These are phyloP conservation scores for Porogramme epimiltina DNA, from an alignment of 1,284 basidiomycete species.

Conservation along the genomic window DNA sequence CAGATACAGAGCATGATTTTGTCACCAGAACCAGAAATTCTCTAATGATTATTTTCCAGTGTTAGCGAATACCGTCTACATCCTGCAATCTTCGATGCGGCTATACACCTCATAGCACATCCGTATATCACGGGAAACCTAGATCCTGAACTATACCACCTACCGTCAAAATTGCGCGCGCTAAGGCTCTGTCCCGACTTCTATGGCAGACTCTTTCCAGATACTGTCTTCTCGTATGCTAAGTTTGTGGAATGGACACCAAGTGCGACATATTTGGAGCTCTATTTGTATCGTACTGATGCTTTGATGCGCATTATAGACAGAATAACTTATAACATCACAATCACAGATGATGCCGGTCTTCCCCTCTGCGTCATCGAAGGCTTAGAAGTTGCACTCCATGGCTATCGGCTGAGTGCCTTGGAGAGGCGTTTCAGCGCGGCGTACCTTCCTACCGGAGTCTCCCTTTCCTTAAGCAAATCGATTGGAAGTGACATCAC, in stretches of 20 bases:
- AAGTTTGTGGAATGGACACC: constrained; percentile 26
- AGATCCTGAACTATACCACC: constrained; percentile 29
- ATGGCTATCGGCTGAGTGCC: constrained; percentile 15
- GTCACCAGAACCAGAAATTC: background rate
- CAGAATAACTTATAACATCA: constrained; percentile 14
- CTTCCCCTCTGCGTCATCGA: constrained; percentile 15
- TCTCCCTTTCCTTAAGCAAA: too few species aligned
- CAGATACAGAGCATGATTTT: background rate
- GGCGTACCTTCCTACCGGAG: too few species aligned
- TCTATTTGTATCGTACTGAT: too few species aligned
- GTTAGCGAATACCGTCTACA: constrained; percentile 28
- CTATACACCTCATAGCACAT: constrained; percentile 32
- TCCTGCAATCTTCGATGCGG: constrained; percentile 40
- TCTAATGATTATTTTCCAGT: background rate
- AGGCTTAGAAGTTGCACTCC: constrained; percentile 18
- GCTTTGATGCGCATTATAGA: too few species aligned
- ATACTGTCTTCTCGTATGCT: constrained; percentile 21
- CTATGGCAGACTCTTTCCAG: constrained; percentile 14
- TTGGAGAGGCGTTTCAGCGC: constrained; percentile 14
- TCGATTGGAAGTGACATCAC: background rate
- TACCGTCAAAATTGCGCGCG: constrained; percentile 27
- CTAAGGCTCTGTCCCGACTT: constrained; percentile 7
- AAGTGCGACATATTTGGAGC: constrained; percentile 13
- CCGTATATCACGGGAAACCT: constrained; percentile 24
- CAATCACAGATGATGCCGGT: constrained; percentile 18